A percentile compares a stretch with the other conserved stretches of the same genome.
phyloP scores from a whole-genome alignment of 306 rosid genomes.

The Elaeagnus macrophylla region DNA sequence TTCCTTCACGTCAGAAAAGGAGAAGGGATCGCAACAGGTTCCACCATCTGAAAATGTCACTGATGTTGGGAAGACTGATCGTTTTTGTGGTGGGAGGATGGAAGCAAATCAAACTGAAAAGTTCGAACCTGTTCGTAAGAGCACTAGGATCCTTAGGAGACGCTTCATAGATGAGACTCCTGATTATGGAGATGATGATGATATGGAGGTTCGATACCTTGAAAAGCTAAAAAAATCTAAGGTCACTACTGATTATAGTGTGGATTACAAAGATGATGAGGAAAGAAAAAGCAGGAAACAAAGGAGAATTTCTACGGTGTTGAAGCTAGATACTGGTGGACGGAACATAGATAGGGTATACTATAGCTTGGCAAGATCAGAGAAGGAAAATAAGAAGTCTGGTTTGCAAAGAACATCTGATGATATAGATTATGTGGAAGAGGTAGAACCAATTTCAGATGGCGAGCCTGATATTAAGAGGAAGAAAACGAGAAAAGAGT shows the following conservation, averaged over 20 bases:
- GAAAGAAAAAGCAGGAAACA: conserved; percentile 29
- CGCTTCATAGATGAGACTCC: conserved; percentile 12
- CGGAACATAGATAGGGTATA: conserved; percentile 11
- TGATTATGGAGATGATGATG: conserved; percentile 17
- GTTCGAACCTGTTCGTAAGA: conserved; percentile 20
- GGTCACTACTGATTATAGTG: conserved; percentile 10
- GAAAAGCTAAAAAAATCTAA: conserved; percentile 24
- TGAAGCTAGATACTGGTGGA: conserved; percentile 15
- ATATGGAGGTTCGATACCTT: conserved; percentile 22
- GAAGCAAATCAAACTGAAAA: conserved; percentile 7
- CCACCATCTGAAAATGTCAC: not conserved
- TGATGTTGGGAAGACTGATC: conserved; percentile 10
- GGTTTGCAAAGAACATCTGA: conserved; percentile 20
- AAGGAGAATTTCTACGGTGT: conserved; percentile 23
- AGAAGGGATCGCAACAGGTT: not conserved
- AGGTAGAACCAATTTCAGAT: conserved; percentile 33
- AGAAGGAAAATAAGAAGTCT: conserved; percentile 30
- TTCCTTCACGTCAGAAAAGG: conserved; percentile 16
- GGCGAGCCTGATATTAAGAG: conserved; percentile 21
- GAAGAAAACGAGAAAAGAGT: conserved; percentile 27
- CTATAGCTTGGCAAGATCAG: conserved; percentile 15
- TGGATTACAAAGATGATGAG: conserved; percentile 24
- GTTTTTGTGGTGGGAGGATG: conserved; percentile 1
- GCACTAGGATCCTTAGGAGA: conserved; percentile 22
- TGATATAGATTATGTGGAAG: conserved; percentile 29